Evolutionary conservation across 129 eudicot genomes (phyloP), one percentile per base, ranked within the genome.

Genomic region (Sambucus nigra): DNA sequence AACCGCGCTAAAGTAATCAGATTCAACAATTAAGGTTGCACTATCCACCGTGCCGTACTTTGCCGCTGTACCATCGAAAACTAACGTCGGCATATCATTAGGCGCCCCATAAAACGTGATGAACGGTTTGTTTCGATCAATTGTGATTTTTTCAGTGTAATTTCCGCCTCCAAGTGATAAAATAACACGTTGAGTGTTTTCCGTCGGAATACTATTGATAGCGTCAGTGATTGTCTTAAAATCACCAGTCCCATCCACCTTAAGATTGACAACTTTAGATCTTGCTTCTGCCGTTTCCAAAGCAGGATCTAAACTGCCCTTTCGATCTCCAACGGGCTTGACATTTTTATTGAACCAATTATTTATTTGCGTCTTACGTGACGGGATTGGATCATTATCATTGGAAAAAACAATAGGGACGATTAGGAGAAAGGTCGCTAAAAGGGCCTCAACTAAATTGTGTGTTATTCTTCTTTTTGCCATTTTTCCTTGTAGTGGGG

Each of bases 41-140:
- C 86, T 77, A 19, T 81, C 86, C 1, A 81, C 79, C 2, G 78
- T 78, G 19, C 79, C 78, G 45, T 63, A 78, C 40, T 55, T 20
- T 0, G 62, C 61, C 13, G 95, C 81, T 10, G 73, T 73, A 21
- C 95, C 95, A 32, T 48, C 59, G 38, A 38, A 80, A 27, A 70
- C 60, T 63, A 85, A 31, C 0, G 57, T 48, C 3, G 95, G 89
- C 73, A 47, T 53, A 13, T 75, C 57, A 0, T 47, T 26, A 0
- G 86, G 84, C 51, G 69, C 95, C 0, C 93, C 95, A 1, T 59
- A 12, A 7, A 86, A 76, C 11, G 87, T 81, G 22, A 86, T 46
- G 13, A 78, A 81, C 7, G 70, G 79, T 61, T 75, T 81, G 0
- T 44, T 47, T 57, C 77, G 65, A 2, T 60, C 87, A 51, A 81